A percentile compares a stretch with the other conserved stretches of the same genome.
Evolutionary conservation across 164 flowering plant species (phyloP).

Genomic region (Magnolia kwangsiensis): DNA sequence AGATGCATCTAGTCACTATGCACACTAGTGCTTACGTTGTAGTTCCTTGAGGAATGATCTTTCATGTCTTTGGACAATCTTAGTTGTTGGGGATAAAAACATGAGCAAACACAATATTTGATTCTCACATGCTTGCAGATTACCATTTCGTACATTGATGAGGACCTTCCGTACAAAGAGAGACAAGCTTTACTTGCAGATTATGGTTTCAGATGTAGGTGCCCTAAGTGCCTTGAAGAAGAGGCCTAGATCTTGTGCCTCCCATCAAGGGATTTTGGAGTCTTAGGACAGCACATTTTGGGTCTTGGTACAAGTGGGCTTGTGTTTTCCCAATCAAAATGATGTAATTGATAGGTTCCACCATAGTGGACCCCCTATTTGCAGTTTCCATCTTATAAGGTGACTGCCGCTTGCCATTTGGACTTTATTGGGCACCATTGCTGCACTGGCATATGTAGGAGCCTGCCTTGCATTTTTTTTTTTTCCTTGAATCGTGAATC

Average conservation of each 20-base stretch:
- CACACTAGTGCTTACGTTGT: neutral
- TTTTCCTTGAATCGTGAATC: too few species aligned
- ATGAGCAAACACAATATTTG: neutral
- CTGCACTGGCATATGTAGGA: too few species aligned
- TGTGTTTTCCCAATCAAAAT: too few species aligned
- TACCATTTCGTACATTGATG: conserved; percentile 91
- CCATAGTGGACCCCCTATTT: too few species aligned
- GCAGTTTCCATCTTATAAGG: too few species aligned
- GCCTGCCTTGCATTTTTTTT: too few species aligned
- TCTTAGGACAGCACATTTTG: neutral
- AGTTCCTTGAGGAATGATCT: neutral
- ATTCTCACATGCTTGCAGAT: conserved; percentile 40
- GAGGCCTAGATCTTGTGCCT: neutral
- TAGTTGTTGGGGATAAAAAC: neutral
- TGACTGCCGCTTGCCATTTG: too few species aligned
- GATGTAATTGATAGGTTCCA: too few species aligned
- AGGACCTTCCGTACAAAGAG: conserved; percentile 70
- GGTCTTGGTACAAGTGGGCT: too few species aligned
- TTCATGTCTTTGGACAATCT: neutral
- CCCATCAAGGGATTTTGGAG: neutral
- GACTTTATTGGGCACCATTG: too few species aligned
- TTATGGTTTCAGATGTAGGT: conserved; percentile 80
- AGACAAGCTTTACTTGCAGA: conserved; percentile 82
- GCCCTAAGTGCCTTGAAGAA: conserved; percentile 63
- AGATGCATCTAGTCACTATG: neutral